phyloP scores from a whole-genome alignment of 1,284 basidiomycete species.

The Tremellales sp. region DNA sequence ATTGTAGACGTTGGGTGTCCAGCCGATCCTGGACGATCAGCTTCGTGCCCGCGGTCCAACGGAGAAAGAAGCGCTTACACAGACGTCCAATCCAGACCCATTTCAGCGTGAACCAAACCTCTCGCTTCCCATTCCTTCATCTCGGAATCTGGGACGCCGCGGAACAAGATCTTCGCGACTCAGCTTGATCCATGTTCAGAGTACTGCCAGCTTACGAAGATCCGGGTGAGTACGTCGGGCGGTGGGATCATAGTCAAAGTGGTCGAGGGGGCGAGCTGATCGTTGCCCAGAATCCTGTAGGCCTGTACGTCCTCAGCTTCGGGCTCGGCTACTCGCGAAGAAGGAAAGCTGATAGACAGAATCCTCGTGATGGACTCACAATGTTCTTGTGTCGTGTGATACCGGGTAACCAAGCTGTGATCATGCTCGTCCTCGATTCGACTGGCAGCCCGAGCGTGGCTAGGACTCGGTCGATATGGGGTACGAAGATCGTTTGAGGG shows the following conservation, averaged over 20 bases:
- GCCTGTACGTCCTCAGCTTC: conserved; percentile 1
- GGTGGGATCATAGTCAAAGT: conserved; percentile 33
- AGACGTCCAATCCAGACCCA: conserved; percentile 40
- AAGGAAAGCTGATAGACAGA: too few relatives aligned
- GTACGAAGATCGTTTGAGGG: conserved; percentile 36
- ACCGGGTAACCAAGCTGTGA: conserved; percentile 41
- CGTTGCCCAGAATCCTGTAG: conserved; percentile 32
- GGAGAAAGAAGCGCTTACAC: conserved; percentile 24
- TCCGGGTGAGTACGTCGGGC: conserved; percentile 32
- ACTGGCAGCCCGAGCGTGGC: conserved; percentile 34
- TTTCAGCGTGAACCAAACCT: conserved; percentile 33
- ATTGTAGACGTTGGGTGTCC: conserved; percentile 29
- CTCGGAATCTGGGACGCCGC: conserved; percentile 35
- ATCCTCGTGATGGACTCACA: conserved; percentile 18
- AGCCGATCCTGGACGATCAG: conserved; percentile 30
- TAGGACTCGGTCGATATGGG: conserved; percentile 42
- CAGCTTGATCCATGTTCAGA: not conserved
- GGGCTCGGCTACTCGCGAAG: too few relatives aligned
- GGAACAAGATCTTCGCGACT: conserved; percentile 32
- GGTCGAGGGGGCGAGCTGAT: conserved; percentile 30
- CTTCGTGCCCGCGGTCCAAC: not conserved
- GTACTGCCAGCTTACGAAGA: conserved; percentile 28
- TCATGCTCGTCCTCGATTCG: conserved; percentile 37
- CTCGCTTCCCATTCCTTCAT: conserved; percentile 36
- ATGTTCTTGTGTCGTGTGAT: conserved; percentile 38